Percentiles rank a stretch among this genome's conserved stretches.
phyloP scores from a whole-genome alignment of 1,284 basidiomycete genomes.

The Boletus sp. region DNA sequence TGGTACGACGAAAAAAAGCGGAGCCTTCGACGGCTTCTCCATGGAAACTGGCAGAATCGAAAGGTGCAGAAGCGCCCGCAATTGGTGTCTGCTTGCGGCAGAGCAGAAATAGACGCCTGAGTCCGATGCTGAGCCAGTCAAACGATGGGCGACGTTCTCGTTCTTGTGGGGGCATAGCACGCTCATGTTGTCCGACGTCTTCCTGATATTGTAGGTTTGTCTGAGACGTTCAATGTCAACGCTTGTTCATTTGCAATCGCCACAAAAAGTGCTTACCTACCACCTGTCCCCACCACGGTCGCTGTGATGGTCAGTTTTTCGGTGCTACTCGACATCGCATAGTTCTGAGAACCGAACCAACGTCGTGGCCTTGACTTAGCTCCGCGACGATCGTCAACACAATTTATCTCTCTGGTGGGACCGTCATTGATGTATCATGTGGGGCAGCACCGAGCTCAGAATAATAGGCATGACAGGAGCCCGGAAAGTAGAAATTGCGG shows the following conservation, averaged over 20 bases:
- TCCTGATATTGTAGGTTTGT: neutral
- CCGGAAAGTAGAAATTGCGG: neutral
- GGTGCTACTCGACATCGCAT: neutral
- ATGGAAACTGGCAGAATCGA: neutral
- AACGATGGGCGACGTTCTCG: neutral
- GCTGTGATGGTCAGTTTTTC: neutral
- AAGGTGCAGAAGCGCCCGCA: neutral
- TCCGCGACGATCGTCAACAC: neutral
- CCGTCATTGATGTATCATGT: neutral
- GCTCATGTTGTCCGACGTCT: conserved; percentile 1
- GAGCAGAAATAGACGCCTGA: neutral
- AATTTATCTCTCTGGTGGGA: neutral
- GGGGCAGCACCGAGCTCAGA: conserved; percentile 2
- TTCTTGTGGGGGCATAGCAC: neutral
- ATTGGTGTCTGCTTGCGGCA: neutral
- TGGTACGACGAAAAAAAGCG: conserved; percentile 7
- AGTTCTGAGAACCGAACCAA: neutral
- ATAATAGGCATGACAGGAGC: neutral
- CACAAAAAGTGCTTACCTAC: conserved; percentile 7
- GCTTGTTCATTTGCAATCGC: neutral
- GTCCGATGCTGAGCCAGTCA: neutral
- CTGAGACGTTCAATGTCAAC: conserved; percentile 10
- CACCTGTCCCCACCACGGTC: neutral
- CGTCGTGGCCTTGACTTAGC: neutral
- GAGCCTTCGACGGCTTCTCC: conserved; percentile 4